Conservation (phyloP, 2,329 filamentous ascomycete species). For the Ramularia endophylla region DNA sequence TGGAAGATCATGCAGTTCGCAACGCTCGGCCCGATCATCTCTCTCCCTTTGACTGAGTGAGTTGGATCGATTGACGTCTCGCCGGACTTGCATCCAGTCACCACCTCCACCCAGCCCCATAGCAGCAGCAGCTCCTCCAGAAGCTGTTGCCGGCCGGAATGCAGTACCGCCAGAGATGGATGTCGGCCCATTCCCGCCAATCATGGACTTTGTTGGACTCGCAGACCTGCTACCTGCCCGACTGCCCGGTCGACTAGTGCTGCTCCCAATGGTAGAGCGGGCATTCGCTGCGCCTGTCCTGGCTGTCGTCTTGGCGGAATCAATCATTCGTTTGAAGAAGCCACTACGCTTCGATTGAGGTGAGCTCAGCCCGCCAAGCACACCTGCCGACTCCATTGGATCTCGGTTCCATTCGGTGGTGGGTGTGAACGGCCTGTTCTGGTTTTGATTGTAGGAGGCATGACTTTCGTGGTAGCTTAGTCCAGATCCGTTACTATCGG, state of each 20-base stretch:
- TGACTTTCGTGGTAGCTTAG: conserved; percentile 80
- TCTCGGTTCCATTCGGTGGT: conserved; percentile 56
- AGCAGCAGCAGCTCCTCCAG: conserved; percentile 52
- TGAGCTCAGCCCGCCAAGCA: conserved; percentile 68
- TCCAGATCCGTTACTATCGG: conserved; percentile 40
- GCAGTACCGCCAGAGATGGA: conserved; percentile 49
- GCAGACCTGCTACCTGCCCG: conserved; percentile 37
- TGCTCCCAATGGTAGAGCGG: conserved; percentile 71
- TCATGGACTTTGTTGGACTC: conserved; percentile 42
- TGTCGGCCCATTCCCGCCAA: conserved; percentile 44
- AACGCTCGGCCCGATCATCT: conserved; percentile 77
- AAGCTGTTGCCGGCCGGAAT: conserved; percentile 23
- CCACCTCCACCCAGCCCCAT: conserved; percentile 60
- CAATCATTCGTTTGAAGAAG: conserved; percentile 93
- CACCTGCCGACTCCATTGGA: conserved; percentile 58
- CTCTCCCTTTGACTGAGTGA: conserved; percentile 85
- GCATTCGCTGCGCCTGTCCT: conserved; percentile 73
- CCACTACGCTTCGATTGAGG: conserved; percentile 73
- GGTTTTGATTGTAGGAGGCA: conserved; percentile 48
- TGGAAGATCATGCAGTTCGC: conserved; percentile 89
- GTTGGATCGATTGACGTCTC: conserved; percentile 93
- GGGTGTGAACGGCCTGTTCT: conserved; percentile 58
- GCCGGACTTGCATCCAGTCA: conserved; percentile 96
- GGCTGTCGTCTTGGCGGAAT: conserved; percentile 80
- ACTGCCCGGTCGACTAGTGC: conserved; percentile 27